Evolutionary conservation across 2,329 filamentous ascomycete genomes (phyloP).

Genomic region (Fusarium nurragi): DNA sequence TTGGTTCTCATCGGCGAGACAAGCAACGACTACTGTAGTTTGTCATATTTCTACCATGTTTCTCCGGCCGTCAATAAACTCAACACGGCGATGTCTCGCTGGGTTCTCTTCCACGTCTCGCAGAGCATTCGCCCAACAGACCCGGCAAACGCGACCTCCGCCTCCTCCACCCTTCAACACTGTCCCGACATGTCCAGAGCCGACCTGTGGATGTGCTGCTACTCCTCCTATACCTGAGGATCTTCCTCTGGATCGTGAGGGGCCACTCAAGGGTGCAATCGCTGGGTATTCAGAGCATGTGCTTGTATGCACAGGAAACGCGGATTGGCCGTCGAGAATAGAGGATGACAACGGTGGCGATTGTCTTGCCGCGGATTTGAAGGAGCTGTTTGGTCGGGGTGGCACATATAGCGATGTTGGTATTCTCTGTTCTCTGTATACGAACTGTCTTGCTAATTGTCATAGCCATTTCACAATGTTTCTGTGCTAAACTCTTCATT

Average conservation of each 20-base stretch:
- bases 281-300: slow-evolving; percentile 83
- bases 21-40: background rate
- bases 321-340: slow-evolving; percentile 85
- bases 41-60: slow-evolving; percentile 20
- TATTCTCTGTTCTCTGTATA: background rate
- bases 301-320: slow-evolving; percentile 80
- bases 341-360: slow-evolving; percentile 78
- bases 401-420: slow-evolving; percentile 74
- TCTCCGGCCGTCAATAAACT: slow-evolving; percentile 23
- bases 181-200: slow-evolving; percentile 71
- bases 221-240: slow-evolving; percentile 71
- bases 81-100: slow-evolving; percentile 22
- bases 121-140: slow-evolving; percentile 29
- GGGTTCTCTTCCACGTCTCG: slow-evolving; percentile 9
- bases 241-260: slow-evolving; percentile 78
- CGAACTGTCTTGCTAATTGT: slow-evolving; percentile 54
- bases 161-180: slow-evolving; percentile 53
- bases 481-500: slow-evolving; percentile 82
- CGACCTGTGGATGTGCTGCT: slow-evolving; percentile 79
- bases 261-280: slow-evolving; percentile 79
- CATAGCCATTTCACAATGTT: slow-evolving; percentile 83
- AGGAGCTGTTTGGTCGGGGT: slow-evolving; percentile 72
- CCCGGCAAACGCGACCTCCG: slow-evolving; percentile 27
- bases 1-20: background rate
- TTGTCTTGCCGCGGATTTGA: slow-evolving; percentile 77